These are phyloP conservation scores for Ogataea zsoltii DNA, from an alignment of 805 yeast genomes.

Conservation along the genomic window DNA sequence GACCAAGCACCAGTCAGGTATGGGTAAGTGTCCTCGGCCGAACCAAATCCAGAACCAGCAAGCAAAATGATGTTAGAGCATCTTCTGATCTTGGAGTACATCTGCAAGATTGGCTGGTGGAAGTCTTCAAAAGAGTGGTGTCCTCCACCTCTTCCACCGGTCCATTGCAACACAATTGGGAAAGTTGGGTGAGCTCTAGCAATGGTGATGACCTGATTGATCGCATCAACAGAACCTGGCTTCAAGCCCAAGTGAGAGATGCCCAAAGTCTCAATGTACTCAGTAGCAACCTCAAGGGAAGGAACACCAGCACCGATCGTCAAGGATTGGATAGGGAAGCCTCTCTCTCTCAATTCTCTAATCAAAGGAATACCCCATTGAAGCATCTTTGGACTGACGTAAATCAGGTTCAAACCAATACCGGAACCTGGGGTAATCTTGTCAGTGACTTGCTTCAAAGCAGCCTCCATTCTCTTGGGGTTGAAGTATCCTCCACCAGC, in stretches of 20 bases:
- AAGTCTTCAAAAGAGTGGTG: slow-evolving; percentile 99
- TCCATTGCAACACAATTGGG: slow-evolving; percentile 99
- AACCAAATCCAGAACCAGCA: slow-evolving; percentile 99
- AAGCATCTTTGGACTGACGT: slow-evolving; percentile 95
- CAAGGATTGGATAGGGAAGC: slow-evolving; percentile 93
- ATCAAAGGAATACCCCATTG: slow-evolving; percentile 99
- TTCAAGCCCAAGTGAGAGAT: slow-evolving; percentile 92
- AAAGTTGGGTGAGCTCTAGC: slow-evolving; percentile 94
- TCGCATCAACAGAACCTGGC: slow-evolving; percentile 96
- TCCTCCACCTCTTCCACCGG: slow-evolving; percentile 99
- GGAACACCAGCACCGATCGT: slow-evolving; percentile 99
- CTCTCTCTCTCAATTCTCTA: slow-evolving; percentile 81
- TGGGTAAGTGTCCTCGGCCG: slow-evolving; percentile 95
- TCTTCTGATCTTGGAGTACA: slow-evolving; percentile 93
- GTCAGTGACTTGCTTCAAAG: slow-evolving; percentile 71
- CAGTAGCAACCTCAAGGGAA: slow-evolving; percentile 93
- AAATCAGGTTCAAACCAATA: slow-evolving; percentile 87
- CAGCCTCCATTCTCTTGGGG: slow-evolving; percentile 67
- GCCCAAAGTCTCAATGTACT: slow-evolving; percentile 90
- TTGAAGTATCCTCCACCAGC: slow-evolving; percentile 99
- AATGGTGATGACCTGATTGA: slow-evolving; percentile 79
- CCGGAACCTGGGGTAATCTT: slow-evolving; percentile 83
- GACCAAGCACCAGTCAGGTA: slow-evolving; percentile 98
- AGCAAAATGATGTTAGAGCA: slow-evolving; percentile 84
- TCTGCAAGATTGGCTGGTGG: slow-evolving; percentile 95